phyloP scores from a whole-genome alignment of 139 green algal species.

The Dunaliella sp. region DNA sequence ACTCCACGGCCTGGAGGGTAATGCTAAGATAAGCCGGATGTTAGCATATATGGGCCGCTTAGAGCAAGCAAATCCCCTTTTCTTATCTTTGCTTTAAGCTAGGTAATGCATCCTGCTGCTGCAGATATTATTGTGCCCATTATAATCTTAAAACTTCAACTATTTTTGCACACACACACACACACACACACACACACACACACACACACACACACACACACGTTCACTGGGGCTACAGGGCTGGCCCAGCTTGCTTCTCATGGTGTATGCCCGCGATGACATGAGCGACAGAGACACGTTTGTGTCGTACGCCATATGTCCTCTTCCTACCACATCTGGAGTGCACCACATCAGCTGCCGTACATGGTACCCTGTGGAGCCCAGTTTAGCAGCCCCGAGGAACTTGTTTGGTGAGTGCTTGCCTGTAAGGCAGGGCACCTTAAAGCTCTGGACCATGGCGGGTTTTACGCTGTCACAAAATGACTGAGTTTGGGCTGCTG shows the following conservation, averaged over 20 bases:
- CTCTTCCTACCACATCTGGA: constrained; percentile 24
- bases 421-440: background rate
- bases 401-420: constrained; percentile 10
- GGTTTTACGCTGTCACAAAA: background rate
- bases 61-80: no score
- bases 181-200: no score
- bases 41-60: no score
- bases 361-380: constrained; percentile 35
- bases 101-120: no score
- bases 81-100: no score
- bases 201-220: no score
- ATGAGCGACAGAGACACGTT: constrained; percentile 15
- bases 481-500: background rate
- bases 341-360: constrained; percentile 16
- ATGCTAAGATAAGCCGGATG: no score
- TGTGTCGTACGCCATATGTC: constrained; percentile 34
- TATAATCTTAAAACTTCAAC: no score
- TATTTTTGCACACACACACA: no score
- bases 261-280: constrained; percentile 31
- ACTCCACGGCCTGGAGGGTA: no score
- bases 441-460: background rate
- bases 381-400: background rate
- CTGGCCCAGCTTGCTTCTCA: constrained; percentile 30
- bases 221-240: constrained; percentile 18
- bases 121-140: no score